phyloP scores from a whole-genome alignment of 1,284 basidiomycete species.

The Meripilus lineatus region DNA sequence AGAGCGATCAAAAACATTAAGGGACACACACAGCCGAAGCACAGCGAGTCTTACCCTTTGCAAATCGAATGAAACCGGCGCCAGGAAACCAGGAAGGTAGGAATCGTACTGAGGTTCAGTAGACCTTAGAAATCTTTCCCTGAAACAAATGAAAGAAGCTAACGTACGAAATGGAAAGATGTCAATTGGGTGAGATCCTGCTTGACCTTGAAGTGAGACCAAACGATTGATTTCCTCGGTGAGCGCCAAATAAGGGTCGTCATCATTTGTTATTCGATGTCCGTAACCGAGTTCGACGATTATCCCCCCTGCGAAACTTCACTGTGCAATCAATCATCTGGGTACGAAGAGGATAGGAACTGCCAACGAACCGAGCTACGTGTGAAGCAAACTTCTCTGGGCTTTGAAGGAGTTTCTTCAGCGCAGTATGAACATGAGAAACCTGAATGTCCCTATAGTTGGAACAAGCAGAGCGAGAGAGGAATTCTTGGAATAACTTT shows the following conservation, averaged over 20 bases:
- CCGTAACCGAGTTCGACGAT: slow-evolving; percentile 32
- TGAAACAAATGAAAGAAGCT: background rate
- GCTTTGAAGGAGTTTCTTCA: background rate
- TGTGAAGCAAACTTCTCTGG: background rate
- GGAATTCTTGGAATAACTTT: background rate
- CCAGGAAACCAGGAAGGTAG: background rate
- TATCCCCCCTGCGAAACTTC: slow-evolving; percentile 32
- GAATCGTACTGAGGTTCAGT: background rate
- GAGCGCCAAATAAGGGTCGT: slow-evolving; percentile 24
- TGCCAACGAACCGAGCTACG: no score
- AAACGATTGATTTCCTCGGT: slow-evolving; percentile 44
- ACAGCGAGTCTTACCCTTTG: slow-evolving; percentile 7
- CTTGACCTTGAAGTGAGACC: slow-evolving; percentile 43
- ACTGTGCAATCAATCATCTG: background rate
- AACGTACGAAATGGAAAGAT: slow-evolving; percentile 4
- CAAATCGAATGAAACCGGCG: slow-evolving; percentile 13
- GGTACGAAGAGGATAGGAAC: no score
- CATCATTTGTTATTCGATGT: slow-evolving; percentile 24
- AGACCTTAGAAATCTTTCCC: background rate
- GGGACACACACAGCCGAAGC: no score
- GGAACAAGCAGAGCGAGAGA: background rate
- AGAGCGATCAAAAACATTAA: no score
- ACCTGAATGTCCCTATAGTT: background rate
- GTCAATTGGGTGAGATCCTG: slow-evolving; percentile 25
- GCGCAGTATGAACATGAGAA: background rate